A percentile compares a stretch with the other conserved stretches of the same genome.
Evolutionary conservation across 163 green algal species (phyloP).

Genomic region (Chlamydomonas reinhardtii): DNA sequence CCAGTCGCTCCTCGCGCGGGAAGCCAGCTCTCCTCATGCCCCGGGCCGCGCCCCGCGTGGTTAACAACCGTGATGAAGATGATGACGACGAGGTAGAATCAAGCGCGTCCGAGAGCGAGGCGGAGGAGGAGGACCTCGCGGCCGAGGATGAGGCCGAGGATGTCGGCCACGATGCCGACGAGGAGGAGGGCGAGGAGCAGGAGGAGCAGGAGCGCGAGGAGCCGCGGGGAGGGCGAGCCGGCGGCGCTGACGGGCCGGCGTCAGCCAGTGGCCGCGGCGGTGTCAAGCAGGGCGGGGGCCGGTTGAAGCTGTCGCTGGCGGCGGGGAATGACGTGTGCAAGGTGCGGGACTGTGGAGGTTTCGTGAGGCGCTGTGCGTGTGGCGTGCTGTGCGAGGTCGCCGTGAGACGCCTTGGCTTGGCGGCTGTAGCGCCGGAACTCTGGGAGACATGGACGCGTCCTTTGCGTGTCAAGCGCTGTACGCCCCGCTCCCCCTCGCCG

Average conservation of each 20-base stretch:
- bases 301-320: neutral
- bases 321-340: slow-evolving; percentile 42
- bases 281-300: neutral
- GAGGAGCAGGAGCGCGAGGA: neutral
- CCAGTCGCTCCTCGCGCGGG: neutral
- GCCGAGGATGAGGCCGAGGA: neutral
- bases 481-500: too few relatives aligned
- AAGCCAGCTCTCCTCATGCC: neutral
- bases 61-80: neutral
- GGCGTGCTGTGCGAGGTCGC: too few relatives aligned
- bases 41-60: neutral
- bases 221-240: too few relatives aligned
- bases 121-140: neutral
- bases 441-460: too few relatives aligned
- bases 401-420: too few relatives aligned
- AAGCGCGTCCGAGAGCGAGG: slow-evolving; percentile 9
- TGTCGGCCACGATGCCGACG: neutral
- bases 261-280: neutral
- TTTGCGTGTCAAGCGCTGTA: too few relatives aligned
- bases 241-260: neutral
- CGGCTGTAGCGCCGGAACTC: too few relatives aligned
- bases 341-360: too few relatives aligned
- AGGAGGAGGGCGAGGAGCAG: neutral
- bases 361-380: too few relatives aligned
- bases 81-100: slow-evolving; percentile 3